A percentile compares a stretch with the other conserved stretches of the same genome.
Evolutionary conservation across 768 basidiomycete species (phyloP).

Genomic region (Podaxis sp.): DNA sequence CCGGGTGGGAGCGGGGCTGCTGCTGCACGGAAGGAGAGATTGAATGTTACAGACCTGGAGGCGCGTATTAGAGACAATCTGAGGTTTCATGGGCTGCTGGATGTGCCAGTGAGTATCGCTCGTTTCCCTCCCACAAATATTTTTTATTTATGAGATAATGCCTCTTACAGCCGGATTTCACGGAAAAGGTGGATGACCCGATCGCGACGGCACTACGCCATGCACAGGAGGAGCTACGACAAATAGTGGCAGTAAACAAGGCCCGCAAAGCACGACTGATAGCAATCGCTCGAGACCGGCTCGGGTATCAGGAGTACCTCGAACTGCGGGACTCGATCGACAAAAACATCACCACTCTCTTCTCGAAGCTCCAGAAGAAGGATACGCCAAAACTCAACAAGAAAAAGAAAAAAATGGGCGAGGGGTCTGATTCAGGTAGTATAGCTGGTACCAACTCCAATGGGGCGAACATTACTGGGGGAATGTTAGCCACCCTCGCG

Average conservation of each 20-base stretch:
- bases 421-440: slow-evolving; percentile 22
- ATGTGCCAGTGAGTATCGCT: slow-evolving; percentile 58
- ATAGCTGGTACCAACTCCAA: slow-evolving; percentile 24
- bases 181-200: slow-evolving; percentile 87
- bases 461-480: slow-evolving; percentile 26
- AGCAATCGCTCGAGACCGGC: slow-evolving; percentile 76
- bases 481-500: slow-evolving; percentile 32
- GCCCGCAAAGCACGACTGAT: slow-evolving; percentile 72
- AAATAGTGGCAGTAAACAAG: slow-evolving; percentile 80
- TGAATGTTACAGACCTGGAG: slow-evolving; percentile 81
- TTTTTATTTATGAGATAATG: background rate
- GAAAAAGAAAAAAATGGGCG: slow-evolving; percentile 64
- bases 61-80: slow-evolving; percentile 72
- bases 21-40: slow-evolving; percentile 68
- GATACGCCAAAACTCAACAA: slow-evolving; percentile 72
- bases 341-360: slow-evolving; percentile 73
- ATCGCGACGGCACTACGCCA: slow-evolving; percentile 88
- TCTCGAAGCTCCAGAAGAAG: slow-evolving; percentile 81
- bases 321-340: slow-evolving; percentile 84
- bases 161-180: slow-evolving; percentile 63
- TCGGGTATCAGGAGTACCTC: slow-evolving; percentile 91
- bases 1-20: slow-evolving; percentile 80
- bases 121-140: background rate
- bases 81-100: slow-evolving; percentile 70
- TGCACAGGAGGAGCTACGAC: slow-evolving; percentile 78